Conservation (phyloP, 441 rosid genomes). For the Manihot esculenta region DNA sequence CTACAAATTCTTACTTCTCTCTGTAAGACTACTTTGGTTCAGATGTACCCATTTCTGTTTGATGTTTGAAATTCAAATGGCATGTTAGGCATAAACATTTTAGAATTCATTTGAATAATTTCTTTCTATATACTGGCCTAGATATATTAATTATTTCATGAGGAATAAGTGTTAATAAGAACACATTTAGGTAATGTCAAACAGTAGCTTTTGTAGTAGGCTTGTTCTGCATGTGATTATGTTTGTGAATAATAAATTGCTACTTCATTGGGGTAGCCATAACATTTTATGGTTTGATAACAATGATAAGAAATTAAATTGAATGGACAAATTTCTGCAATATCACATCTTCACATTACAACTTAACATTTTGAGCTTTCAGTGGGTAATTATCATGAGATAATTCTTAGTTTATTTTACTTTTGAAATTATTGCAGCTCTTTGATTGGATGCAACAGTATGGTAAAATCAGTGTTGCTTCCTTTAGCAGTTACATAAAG, state of each 20-base stretch:
- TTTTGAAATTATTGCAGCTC: conserved; percentile 51
- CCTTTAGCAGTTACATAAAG: conserved; percentile 76
- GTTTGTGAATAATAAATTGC: not conserved
- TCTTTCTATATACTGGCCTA: not conserved
- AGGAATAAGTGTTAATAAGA: no score
- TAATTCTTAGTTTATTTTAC: not conserved
- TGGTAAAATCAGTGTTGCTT: conserved; percentile 61
- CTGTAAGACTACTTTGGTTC: not conserved
- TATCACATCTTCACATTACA: not conserved
- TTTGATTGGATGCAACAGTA: conserved; percentile 86
- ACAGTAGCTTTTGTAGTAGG: not conserved
- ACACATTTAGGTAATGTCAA: no score
- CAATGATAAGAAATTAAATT: not conserved
- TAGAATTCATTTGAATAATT: not conserved
- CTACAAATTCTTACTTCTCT: no score
- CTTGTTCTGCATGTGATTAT: not conserved
- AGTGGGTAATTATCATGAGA: not conserved
- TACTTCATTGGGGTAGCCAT: not conserved
- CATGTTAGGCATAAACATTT: not conserved
- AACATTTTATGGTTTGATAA: not conserved
- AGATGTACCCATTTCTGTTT: not conserved
- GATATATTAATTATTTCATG: not conserved
- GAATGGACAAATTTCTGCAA: not conserved
- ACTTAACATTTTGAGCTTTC: not conserved
- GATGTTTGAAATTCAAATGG: not conserved